Evolutionary conservation across 2,329 filamentous ascomycete genomes (phyloP), one percentile per base, ranked within the genome.

Genomic region (Cladosporium oxysporum): DNA sequence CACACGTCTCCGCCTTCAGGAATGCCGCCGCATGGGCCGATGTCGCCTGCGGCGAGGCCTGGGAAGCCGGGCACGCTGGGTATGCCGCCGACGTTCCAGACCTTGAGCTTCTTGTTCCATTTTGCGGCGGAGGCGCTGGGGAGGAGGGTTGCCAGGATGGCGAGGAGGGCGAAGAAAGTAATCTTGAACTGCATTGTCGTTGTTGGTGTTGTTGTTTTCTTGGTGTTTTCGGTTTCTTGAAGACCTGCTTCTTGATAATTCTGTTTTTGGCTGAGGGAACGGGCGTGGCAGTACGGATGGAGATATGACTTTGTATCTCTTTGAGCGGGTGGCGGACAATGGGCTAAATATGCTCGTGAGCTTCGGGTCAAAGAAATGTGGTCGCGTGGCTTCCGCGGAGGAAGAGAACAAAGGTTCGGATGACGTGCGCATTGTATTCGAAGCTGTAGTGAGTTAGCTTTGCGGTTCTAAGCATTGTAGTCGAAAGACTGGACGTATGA

Each of bases 61-160:
- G 58, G 41, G 10, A 29, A 50, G 18, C 41, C 41, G 26, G 41
- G 41, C 11, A 21, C 41, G 58, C 58, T 61, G 41, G 44, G 58
- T 8, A 61, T 29, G 58, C 58, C 41, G 26, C 58, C 44, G 41
- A 61, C 23, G 41, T 61, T 28, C 37, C 41, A 61, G 26, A 61
- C 41, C 50, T 61, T 28, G 11, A 61, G 58, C 29, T 61, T 23
- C 2, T 16, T 12, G 58, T 61, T 61, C 58, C 58, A 61, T 50
- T 33, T 50, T 23, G 58, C 58, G 16, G 58, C 58, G 26, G 58
- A 61, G 28, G 41, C 11, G 44, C 28, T n/a, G 14, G 41, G 26
- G 37, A 60, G 14, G 16, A 23, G 29, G 53, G 14, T 16, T n/a
- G 44, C 29, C 26, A 26, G 18, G 26, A 33, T 12, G 16, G 28